A percentile compares a stretch with the other conserved stretches of the same genome.
Conservation (phyloP, 139 green algal species). For the Chlorella sp. region DNA sequence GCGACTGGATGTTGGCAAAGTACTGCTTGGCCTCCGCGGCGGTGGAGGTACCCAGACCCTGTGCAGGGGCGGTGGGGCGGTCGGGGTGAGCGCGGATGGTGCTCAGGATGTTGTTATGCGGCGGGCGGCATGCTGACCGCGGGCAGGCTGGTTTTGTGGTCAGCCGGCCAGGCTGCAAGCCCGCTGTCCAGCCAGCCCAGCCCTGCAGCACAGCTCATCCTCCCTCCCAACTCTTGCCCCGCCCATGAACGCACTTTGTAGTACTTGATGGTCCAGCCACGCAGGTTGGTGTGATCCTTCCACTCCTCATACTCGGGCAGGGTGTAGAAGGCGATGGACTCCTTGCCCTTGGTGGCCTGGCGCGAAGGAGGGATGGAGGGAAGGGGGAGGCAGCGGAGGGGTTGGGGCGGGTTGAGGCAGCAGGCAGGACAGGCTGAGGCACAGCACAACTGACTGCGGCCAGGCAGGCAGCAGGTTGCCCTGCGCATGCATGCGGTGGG, state of each 20-base stretch:
- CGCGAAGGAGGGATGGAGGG: background rate
- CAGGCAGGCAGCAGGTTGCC: no score
- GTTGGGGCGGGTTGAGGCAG: no score
- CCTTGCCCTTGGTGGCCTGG: constrained; percentile 87
- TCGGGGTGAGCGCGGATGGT: no score
- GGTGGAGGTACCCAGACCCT: constrained; percentile 96
- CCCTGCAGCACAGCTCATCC: background rate
- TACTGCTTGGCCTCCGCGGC: constrained; percentile 96
- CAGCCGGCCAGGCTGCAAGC: no score
- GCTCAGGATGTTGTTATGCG: no score
- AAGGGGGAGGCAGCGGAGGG: background rate
- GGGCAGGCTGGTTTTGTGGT: no score
- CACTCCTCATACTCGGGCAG: constrained; percentile 99
- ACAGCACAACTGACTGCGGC: no score
- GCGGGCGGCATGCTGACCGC: no score
- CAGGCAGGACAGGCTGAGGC: no score
- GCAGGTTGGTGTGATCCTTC: constrained; percentile 74
- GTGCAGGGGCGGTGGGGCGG: background rate
- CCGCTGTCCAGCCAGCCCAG: no score
- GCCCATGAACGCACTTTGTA: constrained; percentile 83
- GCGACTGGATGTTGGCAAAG: constrained; percentile 87
- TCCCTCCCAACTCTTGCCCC: no score
- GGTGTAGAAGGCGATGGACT: constrained; percentile 94
- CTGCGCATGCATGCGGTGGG: no score
- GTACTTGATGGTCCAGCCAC: constrained; percentile 98